Evolutionary conservation across 2,329 filamentous ascomycete genomes (phyloP).

Genomic region (Neoarthrinium moseri): DNA sequence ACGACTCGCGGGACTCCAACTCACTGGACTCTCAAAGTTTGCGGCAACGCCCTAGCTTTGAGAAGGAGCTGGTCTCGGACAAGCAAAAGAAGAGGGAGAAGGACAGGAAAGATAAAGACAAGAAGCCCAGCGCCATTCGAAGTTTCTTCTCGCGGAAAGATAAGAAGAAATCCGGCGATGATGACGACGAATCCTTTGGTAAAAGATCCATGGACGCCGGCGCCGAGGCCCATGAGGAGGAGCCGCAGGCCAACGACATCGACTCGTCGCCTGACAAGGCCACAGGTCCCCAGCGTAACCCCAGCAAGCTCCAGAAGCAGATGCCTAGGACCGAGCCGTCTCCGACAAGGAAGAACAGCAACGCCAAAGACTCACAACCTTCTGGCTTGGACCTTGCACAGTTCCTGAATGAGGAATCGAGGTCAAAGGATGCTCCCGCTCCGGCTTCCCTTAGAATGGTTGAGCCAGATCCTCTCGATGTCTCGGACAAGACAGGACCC

Average conservation of each 20-base stretch:
- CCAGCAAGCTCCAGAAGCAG: slow-evolving; percentile 71
- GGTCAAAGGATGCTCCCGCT: slow-evolving; percentile 41
- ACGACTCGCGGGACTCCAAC: slow-evolving; percentile 39
- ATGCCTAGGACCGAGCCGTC: slow-evolving; percentile 50
- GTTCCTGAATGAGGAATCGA: slow-evolving; percentile 23
- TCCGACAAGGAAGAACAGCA: slow-evolving; percentile 38
- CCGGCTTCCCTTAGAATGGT: slow-evolving; percentile 56
- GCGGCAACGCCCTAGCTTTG: slow-evolving; percentile 60
- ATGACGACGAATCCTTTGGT: slow-evolving; percentile 60
- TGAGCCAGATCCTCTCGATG: slow-evolving; percentile 49
- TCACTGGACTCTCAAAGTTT: slow-evolving; percentile 39
- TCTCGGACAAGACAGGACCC: slow-evolving; percentile 30
- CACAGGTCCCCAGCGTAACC: slow-evolving; percentile 48
- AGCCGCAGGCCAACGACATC: slow-evolving; percentile 41
- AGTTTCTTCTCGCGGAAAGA: slow-evolving; percentile 64
- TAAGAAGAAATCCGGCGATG: slow-evolving; percentile 55
- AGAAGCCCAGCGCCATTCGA: slow-evolving; percentile 46
- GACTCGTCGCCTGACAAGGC: slow-evolving; percentile 46
- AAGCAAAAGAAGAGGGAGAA: slow-evolving; percentile 64
- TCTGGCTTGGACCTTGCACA: slow-evolving; percentile 37
- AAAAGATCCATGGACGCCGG: slow-evolving; percentile 61
- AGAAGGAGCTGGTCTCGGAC: slow-evolving; percentile 43
- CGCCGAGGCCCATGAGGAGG: slow-evolving; percentile 37
- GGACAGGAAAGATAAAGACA: slow-evolving; percentile 46
- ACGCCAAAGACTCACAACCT: slow-evolving; percentile 1